Conservation (phyloP, 1,284 basidiomycete species). For the Coriolopsis trogii region DNA sequence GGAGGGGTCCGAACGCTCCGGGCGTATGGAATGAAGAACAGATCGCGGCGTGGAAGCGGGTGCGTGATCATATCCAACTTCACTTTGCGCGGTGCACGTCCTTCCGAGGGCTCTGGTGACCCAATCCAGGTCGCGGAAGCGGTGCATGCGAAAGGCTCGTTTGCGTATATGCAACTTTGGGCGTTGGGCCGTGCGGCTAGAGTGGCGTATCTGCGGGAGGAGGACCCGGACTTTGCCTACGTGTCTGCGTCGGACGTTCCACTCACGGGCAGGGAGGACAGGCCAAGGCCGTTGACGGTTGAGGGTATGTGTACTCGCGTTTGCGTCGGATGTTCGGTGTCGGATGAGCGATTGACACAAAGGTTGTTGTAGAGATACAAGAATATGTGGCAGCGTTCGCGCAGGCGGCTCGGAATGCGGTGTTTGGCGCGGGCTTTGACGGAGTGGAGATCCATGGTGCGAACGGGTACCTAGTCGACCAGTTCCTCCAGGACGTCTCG, state of each 20-base stretch:
- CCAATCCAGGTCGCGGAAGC: conserved; percentile 32
- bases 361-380: conserved; percentile 49
- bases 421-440: conserved; percentile 49
- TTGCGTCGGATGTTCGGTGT: not conserved
- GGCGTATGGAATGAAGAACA: conserved; percentile 48
- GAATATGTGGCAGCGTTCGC: conserved; percentile 43
- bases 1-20: conserved; percentile 37
- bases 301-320: conserved; percentile 27
- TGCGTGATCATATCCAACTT: conserved; percentile 25
- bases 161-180: conserved; percentile 52
- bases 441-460: conserved; percentile 40
- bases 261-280: conserved; percentile 30
- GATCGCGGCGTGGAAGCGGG: conserved; percentile 48
- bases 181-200: conserved; percentile 44
- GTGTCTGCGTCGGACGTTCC: conserved; percentile 45
- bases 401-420: conserved; percentile 45
- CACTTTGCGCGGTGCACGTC: not conserved
- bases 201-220: conserved; percentile 30
- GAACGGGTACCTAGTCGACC: conserved; percentile 45
- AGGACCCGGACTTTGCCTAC: conserved; percentile 40
- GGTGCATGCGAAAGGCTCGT: conserved; percentile 38
- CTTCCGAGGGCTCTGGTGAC: not conserved
- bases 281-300: conserved; percentile 38
- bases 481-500: conserved; percentile 44
- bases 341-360: not conserved